Evolutionary conservation across 2,329 filamentous ascomycete genomes (phyloP).

Genomic region (Waltergamsia citrina): DNA sequence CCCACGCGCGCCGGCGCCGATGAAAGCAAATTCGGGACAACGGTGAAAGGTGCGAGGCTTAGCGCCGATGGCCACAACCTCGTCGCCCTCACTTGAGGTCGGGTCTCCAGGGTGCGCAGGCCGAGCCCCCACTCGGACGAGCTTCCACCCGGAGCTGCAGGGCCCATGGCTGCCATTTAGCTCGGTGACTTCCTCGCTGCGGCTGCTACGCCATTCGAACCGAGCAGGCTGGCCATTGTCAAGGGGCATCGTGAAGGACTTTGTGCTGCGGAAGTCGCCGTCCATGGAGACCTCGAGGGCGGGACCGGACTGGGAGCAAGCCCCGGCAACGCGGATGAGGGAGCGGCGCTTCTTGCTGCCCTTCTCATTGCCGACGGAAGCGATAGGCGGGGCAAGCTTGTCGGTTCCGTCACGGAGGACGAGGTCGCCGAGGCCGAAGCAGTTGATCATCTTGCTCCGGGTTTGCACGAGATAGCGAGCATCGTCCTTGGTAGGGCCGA

Average conservation of each 20-base stretch:
- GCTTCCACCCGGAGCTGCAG: constrained; percentile 1
- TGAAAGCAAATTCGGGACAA: background rate
- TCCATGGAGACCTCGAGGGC: background rate
- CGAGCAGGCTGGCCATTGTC: background rate
- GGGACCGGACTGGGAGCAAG: no score
- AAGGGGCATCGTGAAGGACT: constrained; percentile 1
- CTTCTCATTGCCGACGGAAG: background rate
- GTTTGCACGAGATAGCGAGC: background rate
- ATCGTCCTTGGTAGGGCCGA: constrained; percentile 1
- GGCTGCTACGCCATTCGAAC: constrained; percentile 1
- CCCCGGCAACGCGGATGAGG: background rate
- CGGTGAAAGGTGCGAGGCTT: background rate
- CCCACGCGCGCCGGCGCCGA: background rate
- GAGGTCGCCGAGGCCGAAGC: background rate
- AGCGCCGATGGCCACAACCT: background rate
- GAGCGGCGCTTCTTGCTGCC: constrained; percentile 1
- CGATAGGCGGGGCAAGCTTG: background rate
- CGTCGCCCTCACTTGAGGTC: background rate
- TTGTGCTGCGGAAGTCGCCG: background rate
- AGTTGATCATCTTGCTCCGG: background rate
- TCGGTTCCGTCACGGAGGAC: background rate
- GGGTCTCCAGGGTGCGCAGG: background rate
- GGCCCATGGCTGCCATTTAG: background rate
- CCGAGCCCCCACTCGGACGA: background rate
- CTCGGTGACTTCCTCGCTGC: background rate